Evolutionary conservation across 768 basidiomycete species (phyloP).

Genomic region (Lactifluus echinatus): DNA sequence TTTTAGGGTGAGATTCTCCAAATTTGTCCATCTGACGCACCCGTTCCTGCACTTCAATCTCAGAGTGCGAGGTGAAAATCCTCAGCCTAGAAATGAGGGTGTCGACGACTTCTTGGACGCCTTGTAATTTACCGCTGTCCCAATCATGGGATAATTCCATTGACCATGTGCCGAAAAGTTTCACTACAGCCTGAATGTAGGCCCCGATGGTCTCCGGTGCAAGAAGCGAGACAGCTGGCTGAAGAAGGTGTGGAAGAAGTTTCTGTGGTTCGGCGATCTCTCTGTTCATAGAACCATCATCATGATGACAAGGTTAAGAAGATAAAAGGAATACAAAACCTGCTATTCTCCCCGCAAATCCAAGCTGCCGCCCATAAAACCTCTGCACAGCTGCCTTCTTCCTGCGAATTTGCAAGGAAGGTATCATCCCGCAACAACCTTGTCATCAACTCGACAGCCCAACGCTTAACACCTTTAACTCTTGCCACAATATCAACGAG

Average conservation of each 20-base stretch:
- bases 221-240: slow-evolving; percentile 47
- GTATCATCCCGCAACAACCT: slow-evolving; percentile 72
- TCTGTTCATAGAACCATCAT: slow-evolving; percentile 33
- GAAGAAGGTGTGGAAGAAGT: slow-evolving; percentile 59
- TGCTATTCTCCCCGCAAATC: slow-evolving; percentile 92
- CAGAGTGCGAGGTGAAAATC: slow-evolving; percentile 48
- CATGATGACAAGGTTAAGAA: not conserved
- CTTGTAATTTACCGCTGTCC: slow-evolving; percentile 61
- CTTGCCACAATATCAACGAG: slow-evolving; percentile 82
- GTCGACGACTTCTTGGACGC: slow-evolving; percentile 56
- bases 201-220: slow-evolving; percentile 61
- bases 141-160: slow-evolving; percentile 68
- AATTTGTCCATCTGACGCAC: slow-evolving; percentile 36
- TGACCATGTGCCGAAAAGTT: slow-evolving; percentile 83
- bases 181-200: slow-evolving; percentile 75
- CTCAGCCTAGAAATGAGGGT: slow-evolving; percentile 49
- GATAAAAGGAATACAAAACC: slow-evolving; percentile 34
- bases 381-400: slow-evolving; percentile 71
- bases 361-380: slow-evolving; percentile 92
- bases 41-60: slow-evolving; percentile 91
- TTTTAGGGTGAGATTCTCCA: not conserved
- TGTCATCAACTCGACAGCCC: slow-evolving; percentile 78
- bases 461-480: slow-evolving; percentile 65
- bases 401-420: slow-evolving; percentile 55
- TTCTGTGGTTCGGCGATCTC: slow-evolving; percentile 74